Percentiles rank a stretch among this genome's conserved stretches.
These are phyloP conservation scores for Krasilnikovozyma curviuscula DNA, from an alignment of 768 basidiomycete species.

Conservation along the genomic window DNA sequence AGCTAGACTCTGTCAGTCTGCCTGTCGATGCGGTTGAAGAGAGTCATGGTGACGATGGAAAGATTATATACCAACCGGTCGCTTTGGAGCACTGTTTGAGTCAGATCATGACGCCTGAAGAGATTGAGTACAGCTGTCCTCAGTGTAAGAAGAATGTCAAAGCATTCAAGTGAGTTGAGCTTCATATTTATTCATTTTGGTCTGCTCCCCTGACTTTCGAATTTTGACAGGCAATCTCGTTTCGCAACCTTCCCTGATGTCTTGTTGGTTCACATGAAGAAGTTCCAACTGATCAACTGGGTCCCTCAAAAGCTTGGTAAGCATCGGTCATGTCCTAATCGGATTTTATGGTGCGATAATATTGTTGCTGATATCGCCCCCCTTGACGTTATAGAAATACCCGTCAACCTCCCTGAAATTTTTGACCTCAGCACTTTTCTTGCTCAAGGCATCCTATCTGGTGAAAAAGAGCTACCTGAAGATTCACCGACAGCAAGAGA, in stretches of 20 bases:
- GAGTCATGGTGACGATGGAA: constrained; percentile 39
- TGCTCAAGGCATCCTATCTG: constrained; percentile 47
- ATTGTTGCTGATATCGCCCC: background rate
- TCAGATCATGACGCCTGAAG: constrained; percentile 39
- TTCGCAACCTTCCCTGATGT: constrained; percentile 78
- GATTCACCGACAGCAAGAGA: constrained; percentile 20
- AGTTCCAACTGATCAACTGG: constrained; percentile 91
- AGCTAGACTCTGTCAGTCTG: constrained; percentile 56
- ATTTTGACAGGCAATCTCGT: constrained; percentile 38
- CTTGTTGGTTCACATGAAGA: constrained; percentile 73
- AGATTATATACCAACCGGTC: constrained; percentile 34
- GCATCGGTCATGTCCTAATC: constrained; percentile 19
- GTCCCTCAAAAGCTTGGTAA: constrained; percentile 81
- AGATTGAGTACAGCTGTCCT: constrained; percentile 63
- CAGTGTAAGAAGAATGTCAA: constrained; percentile 46
- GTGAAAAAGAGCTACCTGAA: constrained; percentile 51
- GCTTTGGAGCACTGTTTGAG: constrained; percentile 23
- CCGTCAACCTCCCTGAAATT: constrained; percentile 49
- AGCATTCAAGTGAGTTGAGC: constrained; percentile 46
- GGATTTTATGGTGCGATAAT: background rate
- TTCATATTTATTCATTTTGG: background rate
- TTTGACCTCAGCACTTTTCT: constrained; percentile 48
- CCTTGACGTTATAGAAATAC: constrained; percentile 46
- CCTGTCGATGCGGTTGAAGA: constrained; percentile 46
- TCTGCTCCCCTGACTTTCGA: background rate